These are phyloP conservation scores for Xanthoceras sorbifolium DNA, from an alignment of 345 rosid genomes.

Conservation along the genomic window DNA sequence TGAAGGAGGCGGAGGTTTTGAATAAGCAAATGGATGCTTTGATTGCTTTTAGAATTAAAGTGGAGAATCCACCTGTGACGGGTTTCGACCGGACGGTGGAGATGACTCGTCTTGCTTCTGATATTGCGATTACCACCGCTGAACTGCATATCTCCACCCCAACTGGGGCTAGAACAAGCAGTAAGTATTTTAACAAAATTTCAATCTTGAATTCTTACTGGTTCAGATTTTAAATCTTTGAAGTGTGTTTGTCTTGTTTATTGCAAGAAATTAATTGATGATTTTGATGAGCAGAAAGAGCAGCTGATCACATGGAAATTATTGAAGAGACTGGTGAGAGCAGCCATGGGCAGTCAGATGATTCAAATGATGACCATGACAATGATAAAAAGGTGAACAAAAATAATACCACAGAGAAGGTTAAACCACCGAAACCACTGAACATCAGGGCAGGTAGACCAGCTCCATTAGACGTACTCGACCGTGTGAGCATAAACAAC, in stretches of 20 bases:
- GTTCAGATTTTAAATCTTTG: too few relatives aligned
- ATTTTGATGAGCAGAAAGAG: constrained; percentile 37
- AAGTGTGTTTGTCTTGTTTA: too few relatives aligned
- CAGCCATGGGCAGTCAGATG: constrained; percentile 42
- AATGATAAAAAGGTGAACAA: constrained; percentile 14
- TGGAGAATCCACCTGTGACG: constrained; percentile 58
- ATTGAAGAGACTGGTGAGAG: constrained; percentile 57
- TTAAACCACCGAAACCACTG: constrained; percentile 7
- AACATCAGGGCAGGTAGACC: constrained; percentile 30
- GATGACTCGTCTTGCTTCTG: constrained; percentile 65
- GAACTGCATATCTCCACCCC: constrained; percentile 55
- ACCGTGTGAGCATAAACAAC: constrained; percentile 49
- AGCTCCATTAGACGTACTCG: constrained; percentile 55
- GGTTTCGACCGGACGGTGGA: constrained; percentile 43
- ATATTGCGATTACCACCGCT: constrained; percentile 53
- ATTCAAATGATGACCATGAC: constrained; percentile 26
- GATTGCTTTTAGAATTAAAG: constrained; percentile 67
- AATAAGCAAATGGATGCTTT: constrained; percentile 70
- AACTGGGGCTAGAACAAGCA: constrained; percentile 43
- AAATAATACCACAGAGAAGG: background rate
- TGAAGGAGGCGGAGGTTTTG: constrained; percentile 64
- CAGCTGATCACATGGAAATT: constrained; percentile 47
- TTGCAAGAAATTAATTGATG: background rate
- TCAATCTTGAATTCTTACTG: too few relatives aligned
- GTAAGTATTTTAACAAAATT: constrained; percentile 28